Base-by-base conservation (phyloP, 2,329 filamentous ascomycete genomes). In the Huntiella abstrusa region DNA sequence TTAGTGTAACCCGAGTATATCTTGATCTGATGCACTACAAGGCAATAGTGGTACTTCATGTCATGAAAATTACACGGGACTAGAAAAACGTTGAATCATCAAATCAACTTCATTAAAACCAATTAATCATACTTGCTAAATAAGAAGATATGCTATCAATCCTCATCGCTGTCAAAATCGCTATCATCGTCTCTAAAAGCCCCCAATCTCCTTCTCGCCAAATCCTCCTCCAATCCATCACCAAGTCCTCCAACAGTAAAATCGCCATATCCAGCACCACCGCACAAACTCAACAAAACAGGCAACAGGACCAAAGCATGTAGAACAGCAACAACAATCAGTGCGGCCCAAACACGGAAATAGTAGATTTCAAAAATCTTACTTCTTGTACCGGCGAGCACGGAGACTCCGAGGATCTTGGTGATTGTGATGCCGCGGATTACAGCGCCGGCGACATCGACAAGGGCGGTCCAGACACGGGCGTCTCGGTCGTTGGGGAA, bases 351-450 rank as follows among this genome's bases (percentile, higher is more conserved):
- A 38, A 98, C 83, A 38, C 91, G 75, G 70, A 98, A 98, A 63
- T 98, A 98, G 64, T 98, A 98, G 49, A 98, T 85, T 66, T 98
- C 92, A 56, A 98, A 98, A 57, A 98, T 98, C 73, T 96, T 98
- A 61, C 84, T 93, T 44, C 83, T 70, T 5, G 91, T 98, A 57
- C 95, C 98, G 0, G 91, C 91, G 15, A 98, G 68, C 33, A 98
- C 91, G 40, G 73, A 80, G 0, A 98, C 88, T 3, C 91, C 91
- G 2, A 98, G 67, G 1, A 98, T 71, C 63, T 98, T 98, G 2
- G 91, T 98, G 45, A 98, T 70, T 0, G 88, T 96, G 59, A 98
- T 98, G 2, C 91, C 91, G 32, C 83, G 92, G 57, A 98, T 92
- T 10, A 98, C 92, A 40, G 83, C 91, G 4, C 83, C 84, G 2